A percentile compares a stretch with the other conserved stretches of the same genome.
phyloP scores from a whole-genome alignment of 176 grass and related monocot species.

The Lolium rigidum region DNA sequence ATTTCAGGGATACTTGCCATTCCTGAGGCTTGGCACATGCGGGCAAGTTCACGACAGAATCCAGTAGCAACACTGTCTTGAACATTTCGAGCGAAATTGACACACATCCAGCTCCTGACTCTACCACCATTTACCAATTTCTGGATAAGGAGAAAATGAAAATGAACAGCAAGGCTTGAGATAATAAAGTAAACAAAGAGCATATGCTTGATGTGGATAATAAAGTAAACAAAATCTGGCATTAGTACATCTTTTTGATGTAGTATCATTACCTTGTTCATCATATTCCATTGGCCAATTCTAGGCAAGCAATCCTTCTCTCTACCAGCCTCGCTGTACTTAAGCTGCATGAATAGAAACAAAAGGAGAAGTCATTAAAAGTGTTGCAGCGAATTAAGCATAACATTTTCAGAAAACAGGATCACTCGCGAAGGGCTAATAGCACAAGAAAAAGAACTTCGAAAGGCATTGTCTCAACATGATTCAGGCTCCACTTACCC shows the following conservation, averaged over 20 bases:
- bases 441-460: not conserved
- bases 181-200: no score
- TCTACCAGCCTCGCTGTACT: no score
- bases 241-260: no score
- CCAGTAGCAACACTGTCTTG: slow-evolving; percentile 56
- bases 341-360: not conserved
- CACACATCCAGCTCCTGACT: no score
- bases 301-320: no score
- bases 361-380: slow-evolving; percentile 10
- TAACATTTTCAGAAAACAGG: slow-evolving; percentile 9
- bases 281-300: no score
- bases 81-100: slow-evolving; percentile 47
- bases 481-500: slow-evolving; percentile 53
- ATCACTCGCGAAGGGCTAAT: not conserved
- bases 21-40: slow-evolving; percentile 84
- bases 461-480: not conserved
- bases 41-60: slow-evolving; percentile 74
- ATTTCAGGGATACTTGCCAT: slow-evolving; percentile 57
- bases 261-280: no score
- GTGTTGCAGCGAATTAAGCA: slow-evolving; percentile 5
- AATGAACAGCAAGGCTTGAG: no score
- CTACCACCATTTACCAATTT: no score
- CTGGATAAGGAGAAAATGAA: no score
- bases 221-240: no score
- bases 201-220: no score